Base-by-base conservation (phyloP, 495 filamentous ascomycete species). In the Aspergillus mulundensis region DNA sequence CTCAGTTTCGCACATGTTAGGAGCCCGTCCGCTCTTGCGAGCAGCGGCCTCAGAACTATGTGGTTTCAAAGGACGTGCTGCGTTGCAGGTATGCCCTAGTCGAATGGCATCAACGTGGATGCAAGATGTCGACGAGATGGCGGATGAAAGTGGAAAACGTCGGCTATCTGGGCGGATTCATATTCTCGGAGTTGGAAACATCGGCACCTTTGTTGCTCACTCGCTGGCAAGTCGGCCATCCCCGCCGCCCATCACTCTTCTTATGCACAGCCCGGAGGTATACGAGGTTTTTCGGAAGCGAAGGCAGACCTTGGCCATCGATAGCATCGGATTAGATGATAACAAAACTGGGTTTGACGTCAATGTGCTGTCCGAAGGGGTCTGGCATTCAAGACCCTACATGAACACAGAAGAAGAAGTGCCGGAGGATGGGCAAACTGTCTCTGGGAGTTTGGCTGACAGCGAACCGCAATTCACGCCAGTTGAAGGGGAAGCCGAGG, bases 201-300 rank as follows among this genome's bases (percentile, higher is more conserved):
- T 84, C 21, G 84, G 83, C 12, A 75, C 70, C 15, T 84, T 87
- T 47, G 72, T 86, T 47, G 83, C 83, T 11, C 83, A 87, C 60
- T 75, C 81, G 6, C 64, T 87, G 5, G 77, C 77, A 6, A 72
- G 76, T 25, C 70, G 84, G 32, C 71, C 75, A 23, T 75, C 81
- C 55, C 82, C 77, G n/a, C 84, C 83, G 21, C 81, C 83, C 0
- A 70, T 85, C 20, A 84, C 83, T 11, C 66, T 87, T 14, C 63
- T 86, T 8, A 63, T 85, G 56, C 79, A 81, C 55, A 64, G 72
- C 39, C 51, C 59, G 2, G 51, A 61, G 7, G 38, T 74, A 20
- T 75, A 71, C 42, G 23, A 48, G 0, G 43, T 54, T 1, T 77
- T 68, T 55, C 32, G 65, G 16, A 25, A 42, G 15, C 64, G 59